phyloP scores from a whole-genome alignment of 2,329 filamentous ascomycete genomes.

The Reticulascus tulasneorum region DNA sequence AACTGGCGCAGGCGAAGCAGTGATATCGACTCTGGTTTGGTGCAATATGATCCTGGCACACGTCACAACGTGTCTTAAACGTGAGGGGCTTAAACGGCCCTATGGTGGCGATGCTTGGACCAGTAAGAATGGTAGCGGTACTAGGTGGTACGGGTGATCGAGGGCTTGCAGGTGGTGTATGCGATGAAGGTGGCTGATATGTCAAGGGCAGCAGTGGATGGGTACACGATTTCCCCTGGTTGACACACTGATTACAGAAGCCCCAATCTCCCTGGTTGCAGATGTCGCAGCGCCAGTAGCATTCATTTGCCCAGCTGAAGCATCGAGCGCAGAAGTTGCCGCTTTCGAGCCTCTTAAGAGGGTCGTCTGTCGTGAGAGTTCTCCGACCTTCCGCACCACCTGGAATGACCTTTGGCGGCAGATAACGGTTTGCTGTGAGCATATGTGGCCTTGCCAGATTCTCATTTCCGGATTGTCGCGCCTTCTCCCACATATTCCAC shows the following conservation, averaged over 20 bases:
- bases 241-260: slow-evolving; percentile 84
- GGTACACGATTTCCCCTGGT: slow-evolving; percentile 74
- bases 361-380: slow-evolving; percentile 63
- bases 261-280: slow-evolving; percentile 96
- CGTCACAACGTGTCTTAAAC: slow-evolving; percentile 73
- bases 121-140: slow-evolving; percentile 44
- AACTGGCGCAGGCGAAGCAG: slow-evolving; percentile 68
- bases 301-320: slow-evolving; percentile 68
- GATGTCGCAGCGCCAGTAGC: slow-evolving; percentile 82
- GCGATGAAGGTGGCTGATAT: slow-evolving; percentile 43
- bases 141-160: slow-evolving; percentile 38
- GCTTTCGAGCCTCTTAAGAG: slow-evolving; percentile 63
- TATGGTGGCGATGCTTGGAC: slow-evolving; percentile 40
- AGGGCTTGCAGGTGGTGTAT: slow-evolving; percentile 34
- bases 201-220: slow-evolving; percentile 76
- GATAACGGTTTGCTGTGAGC: slow-evolving; percentile 54
- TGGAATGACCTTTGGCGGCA: slow-evolving; percentile 43
- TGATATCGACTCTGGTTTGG: slow-evolving; percentile 70
- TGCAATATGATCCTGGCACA: slow-evolving; percentile 70
- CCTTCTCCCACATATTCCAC: slow-evolving; percentile 60
- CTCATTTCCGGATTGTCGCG: slow-evolving; percentile 32
- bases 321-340: slow-evolving; percentile 85
- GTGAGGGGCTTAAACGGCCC: slow-evolving; percentile 63
- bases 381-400: slow-evolving; percentile 52
- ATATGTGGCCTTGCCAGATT: slow-evolving; percentile 50